phyloP scores from a whole-genome alignment of 768 basidiomycete species.

The Serpula lacrymans region DNA sequence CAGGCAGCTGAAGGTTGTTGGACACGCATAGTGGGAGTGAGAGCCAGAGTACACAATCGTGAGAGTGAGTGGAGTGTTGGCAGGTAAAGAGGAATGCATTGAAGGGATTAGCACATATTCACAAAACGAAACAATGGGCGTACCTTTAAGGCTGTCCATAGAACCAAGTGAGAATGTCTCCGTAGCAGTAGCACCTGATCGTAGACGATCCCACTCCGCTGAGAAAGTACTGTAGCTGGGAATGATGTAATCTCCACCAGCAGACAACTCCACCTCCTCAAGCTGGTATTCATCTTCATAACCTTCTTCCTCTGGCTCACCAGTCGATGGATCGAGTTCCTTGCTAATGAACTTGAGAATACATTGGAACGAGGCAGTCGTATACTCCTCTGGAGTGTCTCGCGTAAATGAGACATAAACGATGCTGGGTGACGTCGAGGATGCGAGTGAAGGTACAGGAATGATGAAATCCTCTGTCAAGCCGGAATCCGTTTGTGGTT shows the following conservation, averaged over 20 bases:
- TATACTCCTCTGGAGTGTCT: conserved; percentile 71
- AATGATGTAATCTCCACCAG: conserved; percentile 90
- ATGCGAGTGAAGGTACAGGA: conserved; percentile 65
- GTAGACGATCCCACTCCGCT: conserved; percentile 93
- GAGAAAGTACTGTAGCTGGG: conserved; percentile 93
- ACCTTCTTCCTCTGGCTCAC: conserved; percentile 96
- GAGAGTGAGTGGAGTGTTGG: conserved; percentile 7
- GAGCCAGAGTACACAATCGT: conserved; percentile 6
- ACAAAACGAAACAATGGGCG: conserved; percentile 22
- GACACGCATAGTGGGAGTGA: conserved; percentile 4
- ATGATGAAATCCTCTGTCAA: conserved; percentile 96
- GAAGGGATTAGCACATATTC: conserved; percentile 15
- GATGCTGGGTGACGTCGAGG: conserved; percentile 72
- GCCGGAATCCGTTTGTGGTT: conserved; percentile 67
- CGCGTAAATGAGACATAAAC: conserved; percentile 95
- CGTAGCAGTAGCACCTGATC: conserved; percentile 70
- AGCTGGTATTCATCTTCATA: conserved; percentile 98
- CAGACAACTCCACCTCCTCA: conserved; percentile 92
- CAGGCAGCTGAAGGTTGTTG: conserved; percentile 68
- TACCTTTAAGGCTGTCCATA: conserved; percentile 93
- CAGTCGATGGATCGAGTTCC: conserved; percentile 93
- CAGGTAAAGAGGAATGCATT: conserved; percentile 6
- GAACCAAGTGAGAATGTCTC: conserved; percentile 93
- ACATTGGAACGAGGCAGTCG: conserved; percentile 83
- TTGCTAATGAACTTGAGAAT: conserved; percentile 94